Evolutionary conservation across 805 yeast genomes (phyloP), one percentile per base, ranked within the genome.

Genomic region (Candida odintsovae): DNA sequence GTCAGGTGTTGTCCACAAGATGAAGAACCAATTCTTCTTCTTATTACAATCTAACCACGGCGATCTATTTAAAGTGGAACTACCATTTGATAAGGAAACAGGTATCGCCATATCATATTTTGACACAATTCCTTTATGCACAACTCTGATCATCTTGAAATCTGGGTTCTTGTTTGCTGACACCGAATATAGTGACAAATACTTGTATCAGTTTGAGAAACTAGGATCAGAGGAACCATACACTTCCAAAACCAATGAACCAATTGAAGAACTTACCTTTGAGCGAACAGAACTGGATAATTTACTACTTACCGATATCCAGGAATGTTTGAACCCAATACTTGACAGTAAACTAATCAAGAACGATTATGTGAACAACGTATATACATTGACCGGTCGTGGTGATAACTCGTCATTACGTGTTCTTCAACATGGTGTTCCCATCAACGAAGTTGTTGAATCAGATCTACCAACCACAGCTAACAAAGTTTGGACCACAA

Each of bases 111-210:
- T 85, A 13, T 70, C 77, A 15, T 90, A 85, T 57, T 90, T 92
- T 63, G 97, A 87, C 58, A 75, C 95, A 0, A 72, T 87, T 31
- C 86, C 90, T 2, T 62, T 74, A 1, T 75, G 86, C 22, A 69
- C 71, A 19, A 60, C 73, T 6, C 55, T 92, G 12, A 68, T 73
- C 36, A 78, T 92, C 38, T 72, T 90, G 51, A 83, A 76, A 52
- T 75, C 86, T 7, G 99, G 98, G 0, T 85, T 80, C 52, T 56
- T 92, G 33, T 86, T 79, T 61, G 85, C 83, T 1, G 81, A 82
- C 50, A 68, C 80, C 9, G 83, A 83, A 47, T 63, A 69, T 47
- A 80, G 83, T 25, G 81, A 83, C 56, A 86, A 83, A 55, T 63
- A 69, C 18, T 68, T 86, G n/a, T 87, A 82, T 57, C 96, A 89